Evolutionary conservation across 2,329 filamentous ascomycete genomes (phyloP), one percentile per base, ranked within the genome.

Genomic region (Trichoderma sp.): DNA sequence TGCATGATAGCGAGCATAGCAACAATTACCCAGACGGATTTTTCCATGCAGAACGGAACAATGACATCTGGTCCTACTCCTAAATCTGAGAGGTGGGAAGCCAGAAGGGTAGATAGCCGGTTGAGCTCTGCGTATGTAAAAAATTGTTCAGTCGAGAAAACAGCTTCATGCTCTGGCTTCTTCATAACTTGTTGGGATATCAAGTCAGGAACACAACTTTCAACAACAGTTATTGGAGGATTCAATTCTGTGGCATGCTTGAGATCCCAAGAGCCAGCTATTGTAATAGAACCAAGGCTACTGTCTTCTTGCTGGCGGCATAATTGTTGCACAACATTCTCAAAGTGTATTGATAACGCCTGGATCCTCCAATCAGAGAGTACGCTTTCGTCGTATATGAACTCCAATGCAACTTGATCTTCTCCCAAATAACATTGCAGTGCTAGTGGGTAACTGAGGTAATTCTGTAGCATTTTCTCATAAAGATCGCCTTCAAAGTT

Each of bases 1-100:
- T 81, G 80, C 56, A 82, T 74, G 31, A 82, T 76, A 21, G 69
- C 80, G 8, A 82, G 56, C 65, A 81, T 79, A 1, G 78, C 78
- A 3, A 81, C 75, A 7, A 78, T 11, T 7, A 75, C 74, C 77
- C 76, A 78, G 29, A 56, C 31, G 11, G 75, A 80, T 71, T 81
- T 78, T 45, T 78, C 77, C 9, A 77, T 76, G 24, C 65, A 78
- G 1, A 78, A 41, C 0, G 77, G 76, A 16, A 78, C 77, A 3
- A 53, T 33, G 1, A 29, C 80, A 69, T 65, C 82, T 2, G 78
- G 78, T 2, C 75, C 59, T 21, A 85, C 78, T n/a, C 81, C 81
- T 6, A 73, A 12, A 16, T n/a, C 24, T 9, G 29, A 35, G 12
- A 78, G 74, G 16, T 76, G 65, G 2, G 27, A 59, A 18, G 68